phyloP scores from a whole-genome alignment of 2,329 filamentous ascomycete species.

The Fusarium dlaminii region DNA sequence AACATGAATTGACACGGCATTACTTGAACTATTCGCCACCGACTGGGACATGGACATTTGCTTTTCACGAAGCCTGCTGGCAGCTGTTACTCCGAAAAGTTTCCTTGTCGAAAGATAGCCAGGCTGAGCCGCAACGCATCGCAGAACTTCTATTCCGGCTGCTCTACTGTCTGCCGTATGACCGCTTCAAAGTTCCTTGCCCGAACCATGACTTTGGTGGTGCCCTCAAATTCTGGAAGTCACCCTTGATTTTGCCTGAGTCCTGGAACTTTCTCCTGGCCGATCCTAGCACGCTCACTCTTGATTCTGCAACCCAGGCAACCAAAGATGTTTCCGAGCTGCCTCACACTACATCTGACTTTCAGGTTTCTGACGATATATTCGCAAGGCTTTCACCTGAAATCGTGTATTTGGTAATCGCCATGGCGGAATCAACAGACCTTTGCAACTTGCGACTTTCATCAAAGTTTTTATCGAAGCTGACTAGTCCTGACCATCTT shows the following conservation, averaged over 20 bases:
- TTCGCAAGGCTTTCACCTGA: background rate
- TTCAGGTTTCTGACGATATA: background rate
- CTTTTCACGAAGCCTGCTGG: background rate
- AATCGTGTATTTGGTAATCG: background rate
- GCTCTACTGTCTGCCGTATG: background rate
- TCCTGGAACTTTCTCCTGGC: background rate
- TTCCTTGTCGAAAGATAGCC: background rate
- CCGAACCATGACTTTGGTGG: background rate
- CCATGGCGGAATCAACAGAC: background rate
- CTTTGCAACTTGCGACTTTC: background rate
- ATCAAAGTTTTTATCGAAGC: background rate
- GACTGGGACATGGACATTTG: background rate
- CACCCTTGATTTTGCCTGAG: background rate
- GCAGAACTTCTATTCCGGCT: background rate
- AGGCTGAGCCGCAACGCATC: background rate
- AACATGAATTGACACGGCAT: background rate
- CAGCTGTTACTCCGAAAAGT: background rate
- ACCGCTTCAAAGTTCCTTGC: background rate
- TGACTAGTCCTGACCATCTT: background rate
- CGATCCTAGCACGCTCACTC: background rate
- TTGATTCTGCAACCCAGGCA: background rate
- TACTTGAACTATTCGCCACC: too few relatives aligned
- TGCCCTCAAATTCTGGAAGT: background rate
- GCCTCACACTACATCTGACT: background rate
- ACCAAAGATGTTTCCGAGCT: background rate